Evolutionary conservation across 1,139 yeast genomes (phyloP), one percentile per base, ranked within the genome.

Genomic region (Saccharomycopsis hybrid): DNA sequence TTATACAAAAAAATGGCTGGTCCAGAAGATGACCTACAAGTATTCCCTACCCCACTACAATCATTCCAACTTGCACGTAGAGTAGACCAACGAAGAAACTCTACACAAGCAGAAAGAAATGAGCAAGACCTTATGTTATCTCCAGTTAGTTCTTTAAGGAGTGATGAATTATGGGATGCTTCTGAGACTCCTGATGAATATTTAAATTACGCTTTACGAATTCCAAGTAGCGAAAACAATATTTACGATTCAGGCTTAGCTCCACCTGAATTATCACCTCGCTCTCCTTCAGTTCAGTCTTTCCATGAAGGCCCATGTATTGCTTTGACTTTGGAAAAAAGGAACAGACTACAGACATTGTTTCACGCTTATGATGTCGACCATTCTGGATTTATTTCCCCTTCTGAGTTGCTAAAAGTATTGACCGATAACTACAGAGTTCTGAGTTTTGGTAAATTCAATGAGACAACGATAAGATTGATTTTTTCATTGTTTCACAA

Each of bases 401-500:
- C 45, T 24, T 13, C 13, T 11, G 49, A 46, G 39, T 27, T 46
- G 11, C 49, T 27, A 27, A 36, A 30, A 27, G 29, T 46, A 13
- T 36, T 46, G 18, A 46, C 45, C 7, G 45, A 46, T n/a, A 35
- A 41, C 4, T 46, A 41, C 27, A 32, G n/a, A 11, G 5, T 18
- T 18, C 11, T n/a, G 24, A 31, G 18, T 9, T 4, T 9, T 27
- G 9, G 11, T 24, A 30, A 30, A 5, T 45, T 45, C 45, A 24
- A 40, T 30, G 11, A 25, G n/a, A 33, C 51, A 4, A 41, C 48
- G 24, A 32, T 47, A 3, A 5, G 51, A n/a, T 24, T 48, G 41
- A 48, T 48, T 18, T 48, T n/a, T 31, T 38, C 43, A 8, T 40
- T 48, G 18, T 48, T 44, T 30, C 27, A 31, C 9, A 38, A 37